These are phyloP conservation scores for Hymenoscyphus infarciens DNA, from an alignment of 2,329 filamentous ascomycete genomes.

Conservation along the genomic window DNA sequence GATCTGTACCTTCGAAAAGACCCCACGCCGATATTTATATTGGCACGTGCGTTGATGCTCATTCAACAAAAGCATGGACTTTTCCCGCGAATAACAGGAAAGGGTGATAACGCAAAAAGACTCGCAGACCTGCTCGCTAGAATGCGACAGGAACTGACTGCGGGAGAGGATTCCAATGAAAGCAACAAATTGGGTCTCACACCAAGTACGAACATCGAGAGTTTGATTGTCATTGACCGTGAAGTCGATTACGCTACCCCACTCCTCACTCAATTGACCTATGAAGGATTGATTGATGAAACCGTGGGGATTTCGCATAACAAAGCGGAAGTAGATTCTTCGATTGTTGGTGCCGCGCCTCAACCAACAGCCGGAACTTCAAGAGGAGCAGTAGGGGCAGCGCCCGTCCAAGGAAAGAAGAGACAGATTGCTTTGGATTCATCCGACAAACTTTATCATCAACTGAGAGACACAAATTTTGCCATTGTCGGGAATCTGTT, in stretches of 20 bases:
- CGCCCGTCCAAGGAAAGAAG: constrained; percentile 64
- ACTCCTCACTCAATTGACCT: constrained; percentile 90
- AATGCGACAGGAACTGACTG: constrained; percentile 85
- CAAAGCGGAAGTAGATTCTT: constrained; percentile 87
- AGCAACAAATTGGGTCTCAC: constrained; percentile 63
- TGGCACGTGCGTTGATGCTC: constrained; percentile 89
- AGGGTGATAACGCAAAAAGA: constrained; percentile 89
- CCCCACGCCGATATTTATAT: constrained; percentile 81
- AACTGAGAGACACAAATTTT: constrained; percentile 89
- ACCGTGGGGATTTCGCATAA: constrained; percentile 89
- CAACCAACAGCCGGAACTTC: constrained; percentile 52
- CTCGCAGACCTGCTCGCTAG: constrained; percentile 82
- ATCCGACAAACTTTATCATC: constrained; percentile 82
- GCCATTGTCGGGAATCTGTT: constrained; percentile 85
- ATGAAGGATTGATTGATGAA: constrained; percentile 94
- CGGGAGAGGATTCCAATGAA: constrained; percentile 69
- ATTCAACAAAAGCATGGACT: constrained; percentile 89
- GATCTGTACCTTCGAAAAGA: constrained; percentile 90
- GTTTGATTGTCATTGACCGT: constrained; percentile 89
- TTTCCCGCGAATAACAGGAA: constrained; percentile 91
- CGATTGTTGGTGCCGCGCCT: constrained; percentile 74
- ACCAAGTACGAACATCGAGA: constrained; percentile 85
- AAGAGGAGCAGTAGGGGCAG: constrained; percentile 49
- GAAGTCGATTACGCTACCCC: constrained; percentile 92
- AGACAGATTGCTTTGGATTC: constrained; percentile 86